Percentiles rank a stretch among this genome's conserved stretches.
Conservation (phyloP, 495 filamentous ascomycete species). For the Tuber calosporum region DNA sequence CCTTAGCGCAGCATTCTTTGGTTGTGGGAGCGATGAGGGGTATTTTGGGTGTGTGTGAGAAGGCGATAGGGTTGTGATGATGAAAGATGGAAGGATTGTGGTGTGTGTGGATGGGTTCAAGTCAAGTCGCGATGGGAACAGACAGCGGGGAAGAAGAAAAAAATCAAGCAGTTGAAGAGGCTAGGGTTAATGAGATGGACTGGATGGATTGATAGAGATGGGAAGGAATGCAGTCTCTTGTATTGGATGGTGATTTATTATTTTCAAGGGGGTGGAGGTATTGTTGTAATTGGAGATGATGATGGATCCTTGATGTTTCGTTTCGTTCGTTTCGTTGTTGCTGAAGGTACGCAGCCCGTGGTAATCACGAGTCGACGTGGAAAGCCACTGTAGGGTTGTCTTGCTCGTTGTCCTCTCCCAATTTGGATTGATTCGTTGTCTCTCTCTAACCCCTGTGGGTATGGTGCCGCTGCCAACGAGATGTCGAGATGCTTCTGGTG, state of each 20-base stretch:
- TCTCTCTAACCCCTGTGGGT: not conserved
- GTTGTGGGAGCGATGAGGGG: not conserved
- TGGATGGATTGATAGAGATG: not conserved
- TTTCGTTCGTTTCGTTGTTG: not conserved
- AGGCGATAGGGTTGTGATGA: not conserved
- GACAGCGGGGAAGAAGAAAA: not conserved
- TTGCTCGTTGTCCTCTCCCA: not conserved
- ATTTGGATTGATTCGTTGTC: not conserved
- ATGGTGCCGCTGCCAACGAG: not conserved
- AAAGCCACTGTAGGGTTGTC: not conserved
- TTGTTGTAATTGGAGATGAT: not conserved
- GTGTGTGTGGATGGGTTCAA: not conserved
- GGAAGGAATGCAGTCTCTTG: not conserved
- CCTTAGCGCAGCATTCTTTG: not conserved
- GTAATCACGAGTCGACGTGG: not conserved
- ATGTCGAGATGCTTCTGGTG: not conserved
- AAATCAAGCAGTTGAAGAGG: not conserved
- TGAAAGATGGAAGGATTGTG: not conserved
- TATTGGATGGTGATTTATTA: not conserved
- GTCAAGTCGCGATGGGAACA: slow-evolving; percentile 2
- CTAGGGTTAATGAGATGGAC: not conserved
- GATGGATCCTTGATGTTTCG: not conserved
- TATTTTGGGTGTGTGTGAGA: not conserved
- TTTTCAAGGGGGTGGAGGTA: not conserved
- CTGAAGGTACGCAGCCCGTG: not conserved